Evolutionary conservation across 2,329 filamentous ascomycete species (phyloP).

Genomic region (Xylariaceae sp.): DNA sequence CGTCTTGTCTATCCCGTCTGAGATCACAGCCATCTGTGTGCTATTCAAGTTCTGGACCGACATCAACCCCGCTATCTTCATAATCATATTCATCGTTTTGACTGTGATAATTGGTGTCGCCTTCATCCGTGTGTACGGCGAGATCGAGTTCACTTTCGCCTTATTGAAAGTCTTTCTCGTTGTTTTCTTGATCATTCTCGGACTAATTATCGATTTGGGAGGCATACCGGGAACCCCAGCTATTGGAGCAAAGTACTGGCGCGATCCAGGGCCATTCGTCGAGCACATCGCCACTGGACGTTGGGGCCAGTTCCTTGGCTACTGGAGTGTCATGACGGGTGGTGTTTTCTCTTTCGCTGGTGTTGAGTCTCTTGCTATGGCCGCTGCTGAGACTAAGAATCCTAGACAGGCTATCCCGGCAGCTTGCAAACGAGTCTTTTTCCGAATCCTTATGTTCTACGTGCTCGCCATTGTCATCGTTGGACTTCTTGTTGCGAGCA

Average conservation of each 20-base stretch:
- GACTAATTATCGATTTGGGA: constrained; percentile 57
- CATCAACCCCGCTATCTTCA: constrained; percentile 47
- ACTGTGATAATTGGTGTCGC: constrained; percentile 54
- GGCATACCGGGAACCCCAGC: constrained; percentile 53
- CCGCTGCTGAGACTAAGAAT: constrained; percentile 42
- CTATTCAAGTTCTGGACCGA: constrained; percentile 61
- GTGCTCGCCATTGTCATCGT: constrained; percentile 51
- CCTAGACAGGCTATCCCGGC: constrained; percentile 43
- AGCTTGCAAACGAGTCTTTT: constrained; percentile 54
- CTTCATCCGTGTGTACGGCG: constrained; percentile 55
- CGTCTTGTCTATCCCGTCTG: constrained; percentile 49
- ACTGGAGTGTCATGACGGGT: constrained; percentile 46
- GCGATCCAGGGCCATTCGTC: constrained; percentile 60
- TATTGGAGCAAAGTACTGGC: constrained; percentile 67
- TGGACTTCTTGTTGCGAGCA: constrained; percentile 54
- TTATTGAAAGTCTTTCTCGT: constrained; percentile 56
- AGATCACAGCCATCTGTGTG: constrained; percentile 59
- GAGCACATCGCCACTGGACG: constrained; percentile 54
- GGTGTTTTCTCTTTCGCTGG: constrained; percentile 45
- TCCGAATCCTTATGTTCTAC: constrained; percentile 54
- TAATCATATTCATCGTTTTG: constrained; percentile 46
- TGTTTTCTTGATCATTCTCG: constrained; percentile 56
- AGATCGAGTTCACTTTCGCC: constrained; percentile 51
- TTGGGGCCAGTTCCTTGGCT: constrained; percentile 59
- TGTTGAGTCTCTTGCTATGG: constrained; percentile 49